Evolutionary conservation across 208 protist genomes (phyloP).

Genomic region (Wallacemonas sp.): DNA sequence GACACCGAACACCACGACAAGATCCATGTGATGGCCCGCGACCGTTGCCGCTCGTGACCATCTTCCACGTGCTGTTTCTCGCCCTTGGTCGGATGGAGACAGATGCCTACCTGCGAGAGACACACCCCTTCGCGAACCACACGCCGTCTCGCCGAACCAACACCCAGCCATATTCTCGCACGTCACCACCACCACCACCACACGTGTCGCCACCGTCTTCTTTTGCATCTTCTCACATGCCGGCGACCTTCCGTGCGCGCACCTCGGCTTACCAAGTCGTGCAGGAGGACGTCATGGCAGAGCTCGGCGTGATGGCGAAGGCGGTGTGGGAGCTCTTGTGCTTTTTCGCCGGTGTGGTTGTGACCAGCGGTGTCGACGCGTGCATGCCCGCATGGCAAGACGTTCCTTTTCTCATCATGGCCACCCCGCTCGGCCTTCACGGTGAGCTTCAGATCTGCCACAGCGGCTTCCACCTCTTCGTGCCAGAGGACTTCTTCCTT

Average conservation of each 20-base stretch:
- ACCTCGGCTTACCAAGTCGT: background rate
- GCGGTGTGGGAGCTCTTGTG: constrained; percentile 12
- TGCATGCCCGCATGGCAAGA: background rate
- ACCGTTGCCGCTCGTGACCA: background rate
- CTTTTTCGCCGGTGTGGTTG: background rate
- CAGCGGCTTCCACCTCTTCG: constrained; percentile 1
- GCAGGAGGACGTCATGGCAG: background rate
- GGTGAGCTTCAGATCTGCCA: background rate
- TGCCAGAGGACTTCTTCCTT: constrained; percentile 8
- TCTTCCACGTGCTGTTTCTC: constrained; percentile 10
- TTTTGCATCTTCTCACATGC: background rate
- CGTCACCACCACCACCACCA: no score
- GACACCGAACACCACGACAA: background rate
- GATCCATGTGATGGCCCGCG: background rate
- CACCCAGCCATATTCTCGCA: background rate
- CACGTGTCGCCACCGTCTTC: no score
- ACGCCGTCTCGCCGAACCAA: background rate
- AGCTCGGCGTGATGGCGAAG: background rate
- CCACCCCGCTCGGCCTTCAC: background rate
- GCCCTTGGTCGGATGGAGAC: background rate
- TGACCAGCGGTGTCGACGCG: background rate
- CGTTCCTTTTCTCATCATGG: background rate
- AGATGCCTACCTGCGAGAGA: background rate
- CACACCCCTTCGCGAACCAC: background rate
- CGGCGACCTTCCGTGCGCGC: background rate